These are phyloP conservation scores for Ogataea pilisensis DNA, from an alignment of 805 yeast species.

Conservation along the genomic window DNA sequence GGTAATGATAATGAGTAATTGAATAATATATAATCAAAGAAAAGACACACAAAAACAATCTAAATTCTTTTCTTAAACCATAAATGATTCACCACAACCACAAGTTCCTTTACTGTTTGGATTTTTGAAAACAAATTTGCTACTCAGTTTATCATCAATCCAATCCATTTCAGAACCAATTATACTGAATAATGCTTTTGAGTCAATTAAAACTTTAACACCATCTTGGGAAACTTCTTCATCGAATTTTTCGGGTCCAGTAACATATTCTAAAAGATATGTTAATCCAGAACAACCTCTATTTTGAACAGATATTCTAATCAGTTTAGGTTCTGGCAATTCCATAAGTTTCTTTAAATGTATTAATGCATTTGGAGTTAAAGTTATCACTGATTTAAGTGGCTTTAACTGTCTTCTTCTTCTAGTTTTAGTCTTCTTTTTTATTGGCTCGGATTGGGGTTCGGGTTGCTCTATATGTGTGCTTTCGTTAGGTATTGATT, in stretches of 20 bases:
- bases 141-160: constrained; percentile 87
- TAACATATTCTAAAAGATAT: constrained; percentile 86
- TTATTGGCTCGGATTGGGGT: constrained; percentile 2
- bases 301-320: constrained; percentile 90
- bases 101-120: constrained; percentile 98
- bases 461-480: constrained; percentile 1
- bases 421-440: constrained; percentile 16
- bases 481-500: constrained; percentile 5
- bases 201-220: constrained; percentile 86
- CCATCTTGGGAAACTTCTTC: constrained; percentile 93
- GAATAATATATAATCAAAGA: not conserved
- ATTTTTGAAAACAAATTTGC: constrained; percentile 87
- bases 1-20: no score
- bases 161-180: constrained; percentile 99
- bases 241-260: constrained; percentile 90
- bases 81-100: constrained; percentile 98
- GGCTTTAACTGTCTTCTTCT: constrained; percentile 71
- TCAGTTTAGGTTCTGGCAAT: constrained; percentile 83
- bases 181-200: constrained; percentile 91
- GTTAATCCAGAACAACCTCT: constrained; percentile 96
- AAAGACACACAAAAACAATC: not conserved
- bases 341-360: constrained; percentile 67
- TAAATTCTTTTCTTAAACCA: constrained; percentile 54
- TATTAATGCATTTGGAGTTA: constrained; percentile 68
- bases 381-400: constrained; percentile 82